Base-by-base conservation (phyloP, 305 asterid genomes). In the Stenogyne calaminthoides region DNA sequence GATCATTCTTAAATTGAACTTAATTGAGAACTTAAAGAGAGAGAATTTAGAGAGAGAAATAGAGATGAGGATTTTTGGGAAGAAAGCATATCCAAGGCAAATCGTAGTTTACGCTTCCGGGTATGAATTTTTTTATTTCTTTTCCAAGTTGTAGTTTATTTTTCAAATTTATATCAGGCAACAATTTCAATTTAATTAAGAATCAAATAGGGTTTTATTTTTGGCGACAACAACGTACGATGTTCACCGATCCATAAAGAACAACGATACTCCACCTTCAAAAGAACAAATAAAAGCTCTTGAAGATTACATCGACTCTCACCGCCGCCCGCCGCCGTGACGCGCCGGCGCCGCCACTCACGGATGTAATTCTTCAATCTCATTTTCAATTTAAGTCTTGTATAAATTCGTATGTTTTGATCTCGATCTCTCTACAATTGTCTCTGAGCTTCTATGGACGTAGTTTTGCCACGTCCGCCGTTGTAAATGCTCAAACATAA, bases 161-260 rank as follows among this genome's bases (percentile, higher is more conserved):
- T 44, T 44, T 44, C 16, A 12, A 44, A 44, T 42, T 10, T 42
- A 42, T 42, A 11, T 42, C 49, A 44, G 3, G 16, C 51, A 44
- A 44, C 16, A 44, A 2, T 44, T 11, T 44, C 1, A 0, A 5
- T n/a, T 14, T 6, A 14, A n/a, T 29, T 14, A 1, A 49, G 20
- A 4, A 15, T 27, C 4, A 25, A 4, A 34, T 68, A 86, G 91
- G 81, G 39, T 80, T 46, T 8, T 88, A 40, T 78, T 88, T 64
- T 71, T 88, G 77, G 85, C 62, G 29, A 32, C 91, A 22, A 86
- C 91, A 55, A 86, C 84, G 54, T 86, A 88, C 77, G 91, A 88
- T 67, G 87, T 86, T 1, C 88, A 88, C 65, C 83, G 94, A 86
- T 88, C 94, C 66, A 88, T 88, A 22, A 85, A 80, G 79, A 84